phyloP scores from a whole-genome alignment of 768 basidiomycete species.

The Boletus pseudopeckii region DNA sequence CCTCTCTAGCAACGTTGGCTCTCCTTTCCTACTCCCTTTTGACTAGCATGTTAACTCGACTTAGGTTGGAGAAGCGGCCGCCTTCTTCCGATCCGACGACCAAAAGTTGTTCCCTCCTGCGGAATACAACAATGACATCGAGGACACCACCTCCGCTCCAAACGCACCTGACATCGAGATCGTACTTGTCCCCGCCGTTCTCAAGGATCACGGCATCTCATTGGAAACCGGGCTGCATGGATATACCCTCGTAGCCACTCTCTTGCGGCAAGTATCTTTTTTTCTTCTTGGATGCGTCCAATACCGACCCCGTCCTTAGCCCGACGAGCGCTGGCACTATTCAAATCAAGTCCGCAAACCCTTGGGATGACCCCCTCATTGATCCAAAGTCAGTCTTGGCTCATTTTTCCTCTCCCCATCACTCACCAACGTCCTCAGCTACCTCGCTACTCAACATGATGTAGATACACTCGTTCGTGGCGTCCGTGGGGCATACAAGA shows the following conservation, averaged over 20 bases:
- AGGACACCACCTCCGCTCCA: constrained; percentile 30
- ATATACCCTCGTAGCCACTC: constrained; percentile 14
- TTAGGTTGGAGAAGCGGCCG: constrained; percentile 28
- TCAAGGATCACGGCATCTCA: not conserved
- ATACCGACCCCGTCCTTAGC: constrained; percentile 20
- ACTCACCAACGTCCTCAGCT: constrained; percentile 28
- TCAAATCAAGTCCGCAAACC: constrained; percentile 38
- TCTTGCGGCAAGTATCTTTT: constrained; percentile 24
- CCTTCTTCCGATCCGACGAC: constrained; percentile 35
- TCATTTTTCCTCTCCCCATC: not conserved
- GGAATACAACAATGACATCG: constrained; percentile 26
- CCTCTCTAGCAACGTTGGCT: constrained; percentile 49
- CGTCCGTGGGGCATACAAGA: constrained; percentile 36
- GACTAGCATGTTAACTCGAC: not conserved
- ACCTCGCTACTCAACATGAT: constrained; percentile 42
- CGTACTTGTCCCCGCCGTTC: constrained; percentile 10
- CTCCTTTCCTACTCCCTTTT: not conserved
- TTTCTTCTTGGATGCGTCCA: not conserved
- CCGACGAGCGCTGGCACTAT: constrained; percentile 44
- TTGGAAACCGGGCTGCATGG: constrained; percentile 11
- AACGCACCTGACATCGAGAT: constrained; percentile 31
- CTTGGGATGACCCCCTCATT: constrained; percentile 41
- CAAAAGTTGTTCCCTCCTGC: constrained; percentile 28
- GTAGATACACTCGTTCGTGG: constrained; percentile 39
- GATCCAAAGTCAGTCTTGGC: constrained; percentile 38